Percentiles rank a stretch among this genome's conserved stretches.
Evolutionary conservation across 2,329 filamentous ascomycete species (phyloP).

Genomic region (Gremmenia infestans): DNA sequence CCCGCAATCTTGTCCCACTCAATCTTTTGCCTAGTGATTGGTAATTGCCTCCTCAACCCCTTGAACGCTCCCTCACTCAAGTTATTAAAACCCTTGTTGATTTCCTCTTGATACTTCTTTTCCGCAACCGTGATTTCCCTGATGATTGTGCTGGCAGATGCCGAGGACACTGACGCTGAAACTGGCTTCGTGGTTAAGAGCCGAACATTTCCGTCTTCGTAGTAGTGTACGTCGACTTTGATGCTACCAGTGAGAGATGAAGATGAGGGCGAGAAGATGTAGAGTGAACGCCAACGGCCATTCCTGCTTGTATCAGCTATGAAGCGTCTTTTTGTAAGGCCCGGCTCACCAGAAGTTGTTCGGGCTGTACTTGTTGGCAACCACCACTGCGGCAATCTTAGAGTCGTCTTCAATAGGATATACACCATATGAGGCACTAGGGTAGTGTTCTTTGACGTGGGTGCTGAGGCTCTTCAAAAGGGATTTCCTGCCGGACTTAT

Average conservation of each 20-base stretch:
- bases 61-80: conserved; percentile 96
- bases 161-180: conserved; percentile 54
- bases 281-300: conserved; percentile 89
- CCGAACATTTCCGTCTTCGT: conserved; percentile 97
- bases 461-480: conserved; percentile 69
- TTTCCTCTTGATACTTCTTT: conserved; percentile 92
- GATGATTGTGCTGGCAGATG: conserved; percentile 55
- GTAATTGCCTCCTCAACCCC: conserved; percentile 82
- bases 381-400: conserved; percentile 74
- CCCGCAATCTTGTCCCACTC: conserved; percentile 98
- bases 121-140: conserved; percentile 75
- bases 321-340: neutral
- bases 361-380: conserved; percentile 95
- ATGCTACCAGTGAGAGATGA: conserved; percentile 70
- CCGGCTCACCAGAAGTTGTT: conserved; percentile 83
- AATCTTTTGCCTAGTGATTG: conserved; percentile 96
- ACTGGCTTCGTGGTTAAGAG: conserved; percentile 82
- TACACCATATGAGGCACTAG: conserved; percentile 72
- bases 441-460: conserved; percentile 86
- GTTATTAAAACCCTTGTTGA: conserved; percentile 83
- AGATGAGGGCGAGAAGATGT: conserved; percentile 69
- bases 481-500: conserved; percentile 58
- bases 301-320: conserved; percentile 54
- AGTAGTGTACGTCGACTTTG: conserved; percentile 97
- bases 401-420: conserved; percentile 75